These are phyloP conservation scores for Mycena vulgaris DNA, from an alignment of 768 basidiomycete genomes.

Conservation along the genomic window DNA sequence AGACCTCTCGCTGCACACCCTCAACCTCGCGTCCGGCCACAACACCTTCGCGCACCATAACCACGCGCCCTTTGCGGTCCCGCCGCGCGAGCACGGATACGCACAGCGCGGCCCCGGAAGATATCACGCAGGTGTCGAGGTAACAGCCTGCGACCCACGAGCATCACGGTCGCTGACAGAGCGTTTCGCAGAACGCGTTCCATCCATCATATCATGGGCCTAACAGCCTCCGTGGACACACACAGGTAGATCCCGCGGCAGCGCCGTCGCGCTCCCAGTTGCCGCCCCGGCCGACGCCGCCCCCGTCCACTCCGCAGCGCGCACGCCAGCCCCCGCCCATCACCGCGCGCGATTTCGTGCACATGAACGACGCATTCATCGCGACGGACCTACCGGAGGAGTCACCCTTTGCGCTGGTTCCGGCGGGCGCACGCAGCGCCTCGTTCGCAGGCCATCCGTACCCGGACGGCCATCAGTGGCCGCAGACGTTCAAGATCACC, in stretches of 20 bases:
- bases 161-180: conserved; percentile 4
- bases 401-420: conserved; percentile 6
- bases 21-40: not conserved
- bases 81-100: not conserved
- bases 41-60: not conserved
- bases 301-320: not conserved
- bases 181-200: conserved; percentile 4
- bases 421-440: not conserved
- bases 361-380: conserved; percentile 24
- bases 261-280: not conserved
- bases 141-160: not conserved
- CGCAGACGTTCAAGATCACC: conserved; percentile 29
- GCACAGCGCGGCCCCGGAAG: not conserved
- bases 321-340: not conserved
- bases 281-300: too few species aligned
- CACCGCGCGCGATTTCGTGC: not conserved
- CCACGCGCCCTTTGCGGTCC: not conserved
- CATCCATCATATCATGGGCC: conserved; percentile 2
- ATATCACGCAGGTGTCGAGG: not conserved
- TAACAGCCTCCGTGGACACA: not conserved
- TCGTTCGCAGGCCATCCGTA: conserved; percentile 20
- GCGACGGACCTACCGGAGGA: conserved; percentile 12
- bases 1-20: conserved; percentile 3
- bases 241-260: not conserved
- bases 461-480: conserved; percentile 19